A percentile compares a stretch with the other conserved stretches of the same genome.
Conservation (phyloP, 1,139 yeast species). For the Trichomonascaceae sp. region DNA sequence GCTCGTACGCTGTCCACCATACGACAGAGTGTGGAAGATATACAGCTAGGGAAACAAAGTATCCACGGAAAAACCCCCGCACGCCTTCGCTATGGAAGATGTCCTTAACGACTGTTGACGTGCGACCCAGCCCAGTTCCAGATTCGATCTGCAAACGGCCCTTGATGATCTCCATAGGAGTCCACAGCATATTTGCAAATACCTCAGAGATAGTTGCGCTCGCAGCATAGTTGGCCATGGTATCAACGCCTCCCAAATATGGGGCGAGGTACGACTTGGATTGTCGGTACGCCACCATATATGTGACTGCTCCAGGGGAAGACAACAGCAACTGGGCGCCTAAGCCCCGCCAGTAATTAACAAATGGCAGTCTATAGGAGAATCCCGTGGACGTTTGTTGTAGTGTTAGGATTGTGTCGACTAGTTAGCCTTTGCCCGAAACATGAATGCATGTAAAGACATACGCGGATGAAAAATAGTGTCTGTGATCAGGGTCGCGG, state of each 20-base stretch:
- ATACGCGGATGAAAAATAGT: conserved; percentile 21
- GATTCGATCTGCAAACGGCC: conserved; percentile 25
- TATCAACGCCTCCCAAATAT: conserved; percentile 16
- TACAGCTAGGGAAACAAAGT: conserved; percentile 26
- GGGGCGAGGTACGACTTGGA: conserved; percentile 23
- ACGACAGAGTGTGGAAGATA: conserved; percentile 25
- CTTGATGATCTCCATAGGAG: conserved; percentile 31
- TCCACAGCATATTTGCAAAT: conserved; percentile 27
- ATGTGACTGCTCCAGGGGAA: conserved; percentile 28
- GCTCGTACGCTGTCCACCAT: conserved; percentile 25
- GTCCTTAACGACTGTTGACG: conserved; percentile 11
- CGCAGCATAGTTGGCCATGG: conserved; percentile 21
- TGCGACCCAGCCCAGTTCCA: conserved; percentile 6
- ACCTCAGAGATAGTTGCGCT: conserved; percentile 27
- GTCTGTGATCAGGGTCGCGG: conserved; percentile 9
- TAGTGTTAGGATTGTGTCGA: conserved; percentile 25
- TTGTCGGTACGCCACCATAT: conserved; percentile 26
- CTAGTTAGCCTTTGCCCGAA: conserved; percentile 5
- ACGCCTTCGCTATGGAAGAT: conserved; percentile 23
- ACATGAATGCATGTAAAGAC: background rate
- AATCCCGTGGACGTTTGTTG: conserved; percentile 25
- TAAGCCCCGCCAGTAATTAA: conserved; percentile 27
- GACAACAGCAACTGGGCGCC: conserved; percentile 23
- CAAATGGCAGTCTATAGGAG: conserved; percentile 19
- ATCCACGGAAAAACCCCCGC: conserved; percentile 28